phyloP scores from a whole-genome alignment of 805 yeast genomes.

The Jamesozyma hellenica region DNA sequence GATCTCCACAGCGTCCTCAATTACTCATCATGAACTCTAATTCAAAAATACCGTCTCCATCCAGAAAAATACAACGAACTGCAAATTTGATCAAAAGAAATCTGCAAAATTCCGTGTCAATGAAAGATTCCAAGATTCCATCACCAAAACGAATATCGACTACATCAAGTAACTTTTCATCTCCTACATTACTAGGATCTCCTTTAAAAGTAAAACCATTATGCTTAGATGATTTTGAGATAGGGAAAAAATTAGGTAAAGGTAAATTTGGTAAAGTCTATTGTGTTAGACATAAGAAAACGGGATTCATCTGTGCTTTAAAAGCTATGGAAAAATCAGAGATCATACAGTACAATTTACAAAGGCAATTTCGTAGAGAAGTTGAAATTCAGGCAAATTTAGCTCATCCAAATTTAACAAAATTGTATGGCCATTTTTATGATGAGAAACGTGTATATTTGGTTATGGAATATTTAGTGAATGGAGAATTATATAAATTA shows the following conservation, averaged over 20 bases:
- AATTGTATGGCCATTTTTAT: constrained; percentile 76
- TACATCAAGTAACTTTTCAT: background rate
- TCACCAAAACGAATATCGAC: constrained; percentile 3
- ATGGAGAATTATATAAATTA: constrained; percentile 78
- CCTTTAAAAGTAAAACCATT: constrained; percentile 6
- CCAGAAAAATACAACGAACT: background rate
- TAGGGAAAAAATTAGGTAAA: constrained; percentile 80
- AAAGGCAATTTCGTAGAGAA: constrained; percentile 80
- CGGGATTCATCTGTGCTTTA: constrained; percentile 79
- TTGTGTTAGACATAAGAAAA: constrained; percentile 65
- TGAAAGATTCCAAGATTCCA: constrained; percentile 5
- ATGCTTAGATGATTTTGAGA: constrained; percentile 53
- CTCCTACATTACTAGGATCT: background rate
- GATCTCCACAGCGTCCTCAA: constrained; percentile 1
- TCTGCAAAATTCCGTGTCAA: background rate
- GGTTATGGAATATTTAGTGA: constrained; percentile 71
- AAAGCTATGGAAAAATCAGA: constrained; percentile 86
- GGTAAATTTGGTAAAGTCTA: constrained; percentile 92
- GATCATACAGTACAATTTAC: constrained; percentile 61
- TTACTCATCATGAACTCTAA: background rate
- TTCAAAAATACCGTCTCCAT: constrained; percentile 2
- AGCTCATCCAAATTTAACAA: constrained; percentile 69
- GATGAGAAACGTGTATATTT: constrained; percentile 74
- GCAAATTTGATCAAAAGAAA: background rate
- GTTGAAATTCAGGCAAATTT: constrained; percentile 81